Evolutionary conservation across 129 eudicot species (phyloP).

Genomic region (Kitagawia praeruptora): DNA sequence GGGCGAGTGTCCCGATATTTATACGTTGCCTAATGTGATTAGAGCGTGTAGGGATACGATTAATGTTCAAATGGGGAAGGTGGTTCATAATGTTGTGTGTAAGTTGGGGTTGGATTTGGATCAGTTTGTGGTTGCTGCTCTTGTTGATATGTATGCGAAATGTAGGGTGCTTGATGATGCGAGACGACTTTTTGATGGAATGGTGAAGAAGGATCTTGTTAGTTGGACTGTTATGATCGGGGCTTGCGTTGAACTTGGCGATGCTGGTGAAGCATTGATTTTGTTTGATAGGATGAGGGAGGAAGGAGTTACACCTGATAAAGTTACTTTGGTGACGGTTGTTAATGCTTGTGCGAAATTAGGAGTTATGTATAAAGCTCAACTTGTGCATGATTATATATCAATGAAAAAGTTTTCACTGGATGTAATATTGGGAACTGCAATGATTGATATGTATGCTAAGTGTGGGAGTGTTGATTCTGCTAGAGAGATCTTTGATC

Average conservation of each 20-base stretch:
- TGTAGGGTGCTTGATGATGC: constrained; percentile 59
- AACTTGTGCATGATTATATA: not conserved
- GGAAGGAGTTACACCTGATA: not conserved
- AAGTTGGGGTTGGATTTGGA: not conserved
- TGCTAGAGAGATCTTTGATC: not conserved
- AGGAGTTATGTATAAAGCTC: constrained; percentile 7
- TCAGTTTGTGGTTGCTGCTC: constrained; percentile 24
- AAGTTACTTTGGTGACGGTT: constrained; percentile 3
- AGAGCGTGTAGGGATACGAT: not conserved
- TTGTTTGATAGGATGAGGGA: constrained; percentile 1
- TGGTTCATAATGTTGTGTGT: not conserved
- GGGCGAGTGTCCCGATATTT: not conserved
- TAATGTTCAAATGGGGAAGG: not conserved
- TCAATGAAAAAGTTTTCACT: not conserved
- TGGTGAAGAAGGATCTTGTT: constrained; percentile 48
- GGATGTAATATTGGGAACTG: constrained; percentile 1
- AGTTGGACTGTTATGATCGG: constrained; percentile 40
- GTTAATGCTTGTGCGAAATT: constrained; percentile 5
- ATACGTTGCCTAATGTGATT: constrained; percentile 6
- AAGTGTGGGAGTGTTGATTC: constrained; percentile 2
- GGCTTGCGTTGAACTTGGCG: not conserved
- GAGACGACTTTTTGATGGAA: constrained; percentile 35
- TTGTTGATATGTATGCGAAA: constrained; percentile 69
- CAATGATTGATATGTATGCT: constrained; percentile 2
- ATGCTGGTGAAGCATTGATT: constrained; percentile 2